These are phyloP conservation scores for Nakazawaea holstii DNA, from an alignment of 805 yeast species.

Conservation along the genomic window DNA sequence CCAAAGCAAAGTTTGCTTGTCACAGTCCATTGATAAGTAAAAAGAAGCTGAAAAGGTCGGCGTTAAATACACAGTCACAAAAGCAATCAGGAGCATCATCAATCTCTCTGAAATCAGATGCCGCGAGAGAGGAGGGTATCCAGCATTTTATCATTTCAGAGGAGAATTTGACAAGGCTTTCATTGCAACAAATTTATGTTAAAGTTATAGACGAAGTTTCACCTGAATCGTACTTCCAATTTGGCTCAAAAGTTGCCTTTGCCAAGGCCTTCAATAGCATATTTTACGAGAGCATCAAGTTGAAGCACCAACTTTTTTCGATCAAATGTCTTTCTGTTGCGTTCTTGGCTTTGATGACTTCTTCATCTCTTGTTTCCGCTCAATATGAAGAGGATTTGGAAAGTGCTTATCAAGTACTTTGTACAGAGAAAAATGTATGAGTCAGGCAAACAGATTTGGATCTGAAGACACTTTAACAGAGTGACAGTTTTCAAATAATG, in stretches of 20 bases:
- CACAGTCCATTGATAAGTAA: conserved; percentile 14
- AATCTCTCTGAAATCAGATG: neutral
- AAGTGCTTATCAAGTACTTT: too few species aligned
- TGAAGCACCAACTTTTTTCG: conserved; percentile 55
- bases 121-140: conserved; percentile 36
- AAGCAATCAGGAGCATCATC: conserved; percentile 7
- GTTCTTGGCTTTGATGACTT: conserved; percentile 50
- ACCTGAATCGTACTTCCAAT: conserved; percentile 55
- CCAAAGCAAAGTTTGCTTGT: neutral
- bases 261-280: conserved; percentile 69
- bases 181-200: conserved; percentile 60
- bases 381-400: too few species aligned
- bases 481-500: too few species aligned
- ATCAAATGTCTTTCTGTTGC: conserved; percentile 67
- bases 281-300: conserved; percentile 43
- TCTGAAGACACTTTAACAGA: too few species aligned
- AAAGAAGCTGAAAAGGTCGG: conserved; percentile 15
- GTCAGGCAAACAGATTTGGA: too few species aligned
- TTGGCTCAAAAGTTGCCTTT: conserved; percentile 52
- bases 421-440: too few species aligned
- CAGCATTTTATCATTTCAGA: conserved; percentile 46
- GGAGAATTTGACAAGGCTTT: conserved; percentile 47
- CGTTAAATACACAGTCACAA: conserved; percentile 12
- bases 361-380: conserved; percentile 55
- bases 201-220: conserved; percentile 57